A percentile compares a stretch with the other conserved stretches of the same genome.
Conservation (phyloP, 768 basidiomycete genomes). For the Hysterangium stoloniferum region DNA sequence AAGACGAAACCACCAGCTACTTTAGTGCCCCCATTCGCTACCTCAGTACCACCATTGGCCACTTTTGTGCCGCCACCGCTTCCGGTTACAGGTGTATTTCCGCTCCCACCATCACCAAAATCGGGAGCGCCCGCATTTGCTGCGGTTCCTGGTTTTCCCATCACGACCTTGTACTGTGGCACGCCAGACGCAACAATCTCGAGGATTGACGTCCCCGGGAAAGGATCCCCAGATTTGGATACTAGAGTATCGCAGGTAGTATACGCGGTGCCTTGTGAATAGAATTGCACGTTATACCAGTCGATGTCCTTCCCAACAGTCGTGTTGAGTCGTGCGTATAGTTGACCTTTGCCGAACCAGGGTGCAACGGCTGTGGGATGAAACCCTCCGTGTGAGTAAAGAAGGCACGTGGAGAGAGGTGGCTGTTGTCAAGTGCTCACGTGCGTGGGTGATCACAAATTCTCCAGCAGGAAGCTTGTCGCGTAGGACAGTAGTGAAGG, state of each 20-base stretch:
- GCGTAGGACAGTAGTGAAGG: conserved; percentile 19
- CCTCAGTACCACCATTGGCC: neutral
- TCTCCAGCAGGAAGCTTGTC: conserved; percentile 17
- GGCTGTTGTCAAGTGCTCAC: neutral
- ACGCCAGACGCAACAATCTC: conserved; percentile 26
- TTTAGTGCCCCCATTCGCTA: neutral
- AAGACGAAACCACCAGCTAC: neutral
- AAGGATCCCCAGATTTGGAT: conserved; percentile 19
- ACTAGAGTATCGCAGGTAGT: conserved; percentile 17
- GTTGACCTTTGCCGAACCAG: conserved; percentile 19
- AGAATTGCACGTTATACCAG: conserved; percentile 16
- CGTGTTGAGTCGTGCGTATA: conserved; percentile 7
- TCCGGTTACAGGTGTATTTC: neutral
- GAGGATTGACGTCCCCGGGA: conserved; percentile 26
- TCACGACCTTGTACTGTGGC: conserved; percentile 28
- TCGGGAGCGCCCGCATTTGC: neutral
- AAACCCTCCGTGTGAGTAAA: conserved; percentile 13
- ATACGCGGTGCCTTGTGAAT: conserved; percentile 11
- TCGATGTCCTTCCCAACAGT: conserved; percentile 6
- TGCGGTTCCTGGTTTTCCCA: conserved; percentile 25
- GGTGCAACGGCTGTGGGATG: conserved; percentile 33
- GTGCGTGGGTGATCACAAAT: conserved; percentile 18
- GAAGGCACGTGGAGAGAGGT: neutral
- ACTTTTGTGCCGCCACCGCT: neutral
- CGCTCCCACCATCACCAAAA: neutral